Conservation (phyloP, 805 yeast species). For the Starmerella riodocensis region DNA sequence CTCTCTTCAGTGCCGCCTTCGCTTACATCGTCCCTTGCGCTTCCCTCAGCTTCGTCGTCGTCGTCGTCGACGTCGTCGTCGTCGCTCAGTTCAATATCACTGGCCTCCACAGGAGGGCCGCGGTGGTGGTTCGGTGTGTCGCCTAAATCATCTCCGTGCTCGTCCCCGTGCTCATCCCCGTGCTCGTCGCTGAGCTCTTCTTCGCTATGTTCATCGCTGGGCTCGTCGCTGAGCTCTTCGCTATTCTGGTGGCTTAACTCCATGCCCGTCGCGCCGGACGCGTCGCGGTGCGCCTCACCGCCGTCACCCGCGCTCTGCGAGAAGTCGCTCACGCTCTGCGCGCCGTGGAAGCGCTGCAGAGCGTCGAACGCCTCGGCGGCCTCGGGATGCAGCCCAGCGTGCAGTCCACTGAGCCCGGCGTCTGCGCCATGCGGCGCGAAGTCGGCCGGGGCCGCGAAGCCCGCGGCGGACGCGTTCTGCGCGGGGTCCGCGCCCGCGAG, state of each 20-base stretch:
- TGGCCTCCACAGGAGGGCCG: not conserved
- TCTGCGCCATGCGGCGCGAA: no score
- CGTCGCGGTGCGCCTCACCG: not conserved
- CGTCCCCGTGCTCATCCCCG: not conserved
- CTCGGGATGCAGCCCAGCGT: slow-evolving; percentile 3
- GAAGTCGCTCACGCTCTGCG: no score
- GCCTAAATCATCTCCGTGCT: not conserved
- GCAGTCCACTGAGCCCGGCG: no score
- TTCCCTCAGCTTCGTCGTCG: not conserved
- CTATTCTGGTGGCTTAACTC: no score
- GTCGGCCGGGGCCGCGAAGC: no score
- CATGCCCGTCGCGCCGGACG: not conserved
- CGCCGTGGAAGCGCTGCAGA: slow-evolving; percentile 4
- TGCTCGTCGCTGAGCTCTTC: not conserved
- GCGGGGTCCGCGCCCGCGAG: not conserved
- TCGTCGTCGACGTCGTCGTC: not conserved
- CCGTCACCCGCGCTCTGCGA: not conserved
- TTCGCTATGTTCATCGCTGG: not conserved
- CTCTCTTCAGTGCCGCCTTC: not conserved
- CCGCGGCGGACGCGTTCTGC: not conserved
- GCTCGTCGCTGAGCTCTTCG: slow-evolving; percentile 1
- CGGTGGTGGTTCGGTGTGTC: not conserved
- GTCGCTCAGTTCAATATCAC: not conserved
- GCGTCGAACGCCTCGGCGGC: slow-evolving; percentile 8
- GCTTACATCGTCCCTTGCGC: not conserved